Conservation (phyloP, 257 asterid species). For the Penstemon newberryi region DNA sequence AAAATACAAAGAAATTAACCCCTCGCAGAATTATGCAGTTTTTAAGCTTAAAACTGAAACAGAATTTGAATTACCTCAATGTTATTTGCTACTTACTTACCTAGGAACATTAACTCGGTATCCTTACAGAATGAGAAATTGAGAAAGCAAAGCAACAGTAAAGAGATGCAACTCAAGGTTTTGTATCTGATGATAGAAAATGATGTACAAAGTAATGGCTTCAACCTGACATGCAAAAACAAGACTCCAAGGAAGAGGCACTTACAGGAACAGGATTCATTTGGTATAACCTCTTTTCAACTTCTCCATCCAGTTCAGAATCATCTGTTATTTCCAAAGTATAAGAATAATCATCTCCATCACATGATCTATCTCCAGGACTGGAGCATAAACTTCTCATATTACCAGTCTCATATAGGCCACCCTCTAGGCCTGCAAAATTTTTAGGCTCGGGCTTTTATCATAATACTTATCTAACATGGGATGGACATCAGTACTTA, state of each 20-base stretch:
- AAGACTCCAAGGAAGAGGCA: constrained; percentile 21
- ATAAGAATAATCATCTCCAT: constrained; percentile 57
- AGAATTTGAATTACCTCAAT: too few relatives aligned
- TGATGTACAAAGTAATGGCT: constrained; percentile 11
- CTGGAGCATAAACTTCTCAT: constrained; percentile 66
- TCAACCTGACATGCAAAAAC: constrained; percentile 5
- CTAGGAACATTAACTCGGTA: constrained; percentile 3
- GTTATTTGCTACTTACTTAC: too few relatives aligned
- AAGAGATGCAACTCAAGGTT: constrained; percentile 13
- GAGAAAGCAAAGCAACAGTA: constrained; percentile 3
- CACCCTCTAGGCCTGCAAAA: constrained; percentile 51
- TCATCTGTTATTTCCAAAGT: constrained; percentile 77
- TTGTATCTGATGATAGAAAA: constrained; percentile 12
- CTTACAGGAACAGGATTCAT: constrained; percentile 83
- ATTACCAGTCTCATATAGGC: constrained; percentile 50
- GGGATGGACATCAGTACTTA: constrained; percentile 18
- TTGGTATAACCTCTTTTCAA: constrained; percentile 78
- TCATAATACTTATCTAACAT: constrained; percentile 8
- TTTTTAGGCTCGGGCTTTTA: constrained; percentile 27
- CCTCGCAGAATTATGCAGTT: neutral
- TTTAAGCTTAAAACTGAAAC: neutral
- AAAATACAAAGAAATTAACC: neutral
- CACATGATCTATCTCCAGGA: constrained; percentile 68
- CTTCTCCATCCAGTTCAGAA: constrained; percentile 85
- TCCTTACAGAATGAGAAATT: constrained; percentile 15